These are phyloP conservation scores for Cenchrus purpureus DNA, from an alignment of 176 grass and related monocot genomes.

Conservation along the genomic window DNA sequence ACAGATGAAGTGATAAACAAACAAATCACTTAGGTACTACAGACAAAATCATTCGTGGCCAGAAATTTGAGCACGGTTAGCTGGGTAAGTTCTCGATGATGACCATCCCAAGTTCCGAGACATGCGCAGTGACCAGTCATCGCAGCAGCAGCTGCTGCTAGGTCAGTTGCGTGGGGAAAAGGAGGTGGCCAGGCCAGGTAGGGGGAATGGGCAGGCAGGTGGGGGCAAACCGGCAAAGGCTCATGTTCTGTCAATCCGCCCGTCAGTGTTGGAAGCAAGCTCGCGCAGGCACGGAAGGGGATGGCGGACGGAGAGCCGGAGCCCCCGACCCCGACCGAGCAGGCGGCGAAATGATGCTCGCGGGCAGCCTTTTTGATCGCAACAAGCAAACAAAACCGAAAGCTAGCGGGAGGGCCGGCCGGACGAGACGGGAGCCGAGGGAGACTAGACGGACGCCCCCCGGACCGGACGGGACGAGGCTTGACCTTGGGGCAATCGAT, in stretches of 20 bases:
- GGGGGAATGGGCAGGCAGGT: not conserved
- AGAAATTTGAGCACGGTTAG: too few relatives aligned
- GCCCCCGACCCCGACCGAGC: not conserved
- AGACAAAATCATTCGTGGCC: too few relatives aligned
- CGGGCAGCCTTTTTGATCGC: conserved; percentile 52
- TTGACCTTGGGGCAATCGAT: too few relatives aligned
- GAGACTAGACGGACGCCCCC: too few relatives aligned
- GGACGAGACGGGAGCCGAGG: conserved; percentile 37
- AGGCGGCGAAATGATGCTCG: conserved; percentile 49
- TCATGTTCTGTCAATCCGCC: conserved; percentile 21
- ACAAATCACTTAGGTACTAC: too few relatives aligned
- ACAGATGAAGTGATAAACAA: too few relatives aligned
- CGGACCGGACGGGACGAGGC: too few relatives aligned
- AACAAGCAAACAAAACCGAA: conserved; percentile 63
- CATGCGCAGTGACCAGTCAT: not conserved
- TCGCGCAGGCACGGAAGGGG: not conserved
- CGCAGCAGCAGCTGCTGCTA: not conserved
- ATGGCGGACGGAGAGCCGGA: not conserved
- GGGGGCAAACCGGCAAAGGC: conserved; percentile 26
- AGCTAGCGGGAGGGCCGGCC: not conserved
- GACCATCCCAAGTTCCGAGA: not conserved
- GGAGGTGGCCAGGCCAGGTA: too few relatives aligned
- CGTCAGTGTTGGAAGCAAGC: not conserved
- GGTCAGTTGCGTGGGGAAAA: conserved; percentile 6
- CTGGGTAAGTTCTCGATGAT: not conserved